phyloP scores from a whole-genome alignment of 345 rosid genomes.

The Nasturtium officinale region DNA sequence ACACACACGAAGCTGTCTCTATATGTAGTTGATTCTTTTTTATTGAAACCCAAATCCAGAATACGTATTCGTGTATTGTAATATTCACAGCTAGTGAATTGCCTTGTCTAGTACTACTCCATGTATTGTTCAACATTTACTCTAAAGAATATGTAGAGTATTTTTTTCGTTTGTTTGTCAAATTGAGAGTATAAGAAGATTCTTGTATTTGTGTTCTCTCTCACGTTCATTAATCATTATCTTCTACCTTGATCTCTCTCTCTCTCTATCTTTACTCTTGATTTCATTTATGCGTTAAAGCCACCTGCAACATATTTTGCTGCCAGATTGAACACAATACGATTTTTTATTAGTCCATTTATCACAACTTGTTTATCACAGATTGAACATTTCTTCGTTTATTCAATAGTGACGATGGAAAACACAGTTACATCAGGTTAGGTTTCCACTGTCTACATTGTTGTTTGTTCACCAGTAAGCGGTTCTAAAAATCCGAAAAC shows the following conservation, averaged over 20 bases:
- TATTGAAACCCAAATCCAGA: constrained; percentile 8
- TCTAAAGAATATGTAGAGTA: constrained; percentile 27
- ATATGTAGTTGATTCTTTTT: constrained; percentile 36
- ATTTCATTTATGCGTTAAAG: background rate
- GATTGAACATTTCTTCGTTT: constrained; percentile 7
- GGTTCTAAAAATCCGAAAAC: background rate
- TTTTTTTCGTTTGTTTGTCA: background rate
- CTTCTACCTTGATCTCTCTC: background rate
- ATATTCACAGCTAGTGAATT: constrained; percentile 25
- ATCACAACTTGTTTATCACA: no score
- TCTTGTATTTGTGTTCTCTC: constrained; percentile 5
- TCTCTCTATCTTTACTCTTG: background rate
- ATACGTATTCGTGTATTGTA: constrained; percentile 28
- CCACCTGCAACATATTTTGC: constrained; percentile 1
- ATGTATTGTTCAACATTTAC: constrained; percentile 18
- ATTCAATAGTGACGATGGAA: background rate
- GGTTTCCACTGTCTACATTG: background rate
- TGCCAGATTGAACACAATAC: background rate
- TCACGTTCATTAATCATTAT: background rate
- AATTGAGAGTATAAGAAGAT: background rate
- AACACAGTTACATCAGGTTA: background rate
- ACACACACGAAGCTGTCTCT: constrained; percentile 18
- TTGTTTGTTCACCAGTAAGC: background rate
- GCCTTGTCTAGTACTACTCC: constrained; percentile 5
- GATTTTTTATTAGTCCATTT: no score